Percentiles rank a stretch among this genome's conserved stretches.
Evolutionary conservation across 768 basidiomycete species (phyloP).

Genomic region (Russula foetens): DNA sequence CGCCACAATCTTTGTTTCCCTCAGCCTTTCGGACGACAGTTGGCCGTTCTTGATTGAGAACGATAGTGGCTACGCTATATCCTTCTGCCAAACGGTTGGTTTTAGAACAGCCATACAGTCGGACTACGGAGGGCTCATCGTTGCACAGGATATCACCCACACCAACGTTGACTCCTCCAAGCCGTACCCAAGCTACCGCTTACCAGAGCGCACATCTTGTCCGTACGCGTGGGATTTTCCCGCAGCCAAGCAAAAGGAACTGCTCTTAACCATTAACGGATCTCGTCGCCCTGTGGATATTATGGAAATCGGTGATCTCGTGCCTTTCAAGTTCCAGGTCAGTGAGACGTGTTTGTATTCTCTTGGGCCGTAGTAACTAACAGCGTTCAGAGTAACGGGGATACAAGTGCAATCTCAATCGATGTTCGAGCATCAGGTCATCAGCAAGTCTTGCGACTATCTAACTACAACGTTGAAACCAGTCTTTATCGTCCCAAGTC

Average conservation of each 20-base stretch:
- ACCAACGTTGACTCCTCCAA: constrained; percentile 42
- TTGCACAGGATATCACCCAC: constrained; percentile 23
- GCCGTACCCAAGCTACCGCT: constrained; percentile 42
- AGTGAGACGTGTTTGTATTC: constrained; percentile 22
- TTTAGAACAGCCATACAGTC: neutral
- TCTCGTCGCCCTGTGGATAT: constrained; percentile 70
- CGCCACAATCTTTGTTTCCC: constrained; percentile 80
- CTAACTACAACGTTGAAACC: constrained; percentile 74
- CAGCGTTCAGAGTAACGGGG: constrained; percentile 40
- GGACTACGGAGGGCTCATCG: neutral
- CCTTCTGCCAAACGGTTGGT: constrained; percentile 67
- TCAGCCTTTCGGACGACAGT: constrained; percentile 53
- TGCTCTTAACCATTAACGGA: constrained; percentile 56
- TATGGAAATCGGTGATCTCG: constrained; percentile 89
- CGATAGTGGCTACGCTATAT: constrained; percentile 62
- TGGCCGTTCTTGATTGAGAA: constrained; percentile 96
- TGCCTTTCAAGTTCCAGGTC: constrained; percentile 84
- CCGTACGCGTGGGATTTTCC: constrained; percentile 94
- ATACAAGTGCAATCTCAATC: constrained; percentile 65
- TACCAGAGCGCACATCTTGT: constrained; percentile 44
- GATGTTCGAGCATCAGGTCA: constrained; percentile 88
- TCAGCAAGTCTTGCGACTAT: constrained; percentile 79
- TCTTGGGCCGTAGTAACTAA: neutral
- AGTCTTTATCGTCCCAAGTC: constrained; percentile 82
- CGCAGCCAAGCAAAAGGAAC: constrained; percentile 70